These are phyloP conservation scores for Talaromyces sp. DNA, from an alignment of 2,329 filamentous ascomycete genomes.

Conservation along the genomic window DNA sequence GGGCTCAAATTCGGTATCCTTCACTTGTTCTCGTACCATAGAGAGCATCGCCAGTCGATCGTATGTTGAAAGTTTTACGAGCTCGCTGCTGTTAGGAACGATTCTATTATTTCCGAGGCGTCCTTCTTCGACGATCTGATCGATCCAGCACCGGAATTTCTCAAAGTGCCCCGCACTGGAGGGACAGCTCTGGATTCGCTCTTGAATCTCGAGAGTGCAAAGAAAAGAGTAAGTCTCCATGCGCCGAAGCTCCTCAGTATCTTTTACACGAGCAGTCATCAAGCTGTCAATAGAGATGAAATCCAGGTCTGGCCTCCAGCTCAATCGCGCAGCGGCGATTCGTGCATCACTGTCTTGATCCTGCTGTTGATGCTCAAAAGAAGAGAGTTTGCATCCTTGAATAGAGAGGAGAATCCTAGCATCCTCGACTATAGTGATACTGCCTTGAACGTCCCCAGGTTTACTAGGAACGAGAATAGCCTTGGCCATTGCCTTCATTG, in stretches of 20 bases:
- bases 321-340: background rate
- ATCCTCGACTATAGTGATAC: background rate
- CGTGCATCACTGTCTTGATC: background rate
- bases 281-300: background rate
- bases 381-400: background rate
- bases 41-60: background rate
- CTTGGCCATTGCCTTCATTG: background rate
- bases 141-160: background rate
- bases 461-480: background rate
- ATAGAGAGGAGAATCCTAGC: background rate
- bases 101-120: background rate
- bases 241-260: background rate
- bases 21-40: background rate
- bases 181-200: background rate
- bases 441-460: background rate
- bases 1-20: background rate
- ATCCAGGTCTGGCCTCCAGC: background rate
- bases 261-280: background rate
- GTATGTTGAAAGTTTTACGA: background rate
- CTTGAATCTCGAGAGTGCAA: background rate
- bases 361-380: background rate
- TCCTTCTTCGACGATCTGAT: background rate
- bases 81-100: background rate
- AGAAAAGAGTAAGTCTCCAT: background rate
- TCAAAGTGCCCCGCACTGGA: background rate